Conservation (phyloP, 169 alveolate species). For the Plasmodium ovale region DNA sequence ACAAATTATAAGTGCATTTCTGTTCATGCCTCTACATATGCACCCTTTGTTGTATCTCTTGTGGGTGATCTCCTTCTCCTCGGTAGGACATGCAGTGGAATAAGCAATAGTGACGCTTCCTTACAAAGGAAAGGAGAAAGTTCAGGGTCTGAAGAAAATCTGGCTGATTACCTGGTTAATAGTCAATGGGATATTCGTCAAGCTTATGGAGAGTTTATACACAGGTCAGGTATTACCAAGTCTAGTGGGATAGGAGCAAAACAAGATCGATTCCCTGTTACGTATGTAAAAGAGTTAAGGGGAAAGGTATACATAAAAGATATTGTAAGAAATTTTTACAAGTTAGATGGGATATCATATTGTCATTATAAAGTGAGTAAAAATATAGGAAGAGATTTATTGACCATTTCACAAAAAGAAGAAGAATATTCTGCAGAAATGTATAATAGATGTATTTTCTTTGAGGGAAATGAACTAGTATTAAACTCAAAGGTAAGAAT, state of each 20-base stretch:
- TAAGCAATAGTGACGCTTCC: neutral
- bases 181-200: neutral
- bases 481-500: conserved; percentile 77
- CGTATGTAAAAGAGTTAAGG: conserved; percentile 38
- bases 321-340: conserved; percentile 16
- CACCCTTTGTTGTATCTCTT: conserved; percentile 15
- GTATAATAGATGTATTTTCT: neutral
- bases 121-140: neutral
- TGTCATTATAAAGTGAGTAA: neutral
- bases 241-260: neutral
- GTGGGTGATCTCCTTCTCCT: conserved; percentile 56
- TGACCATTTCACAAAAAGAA: neutral
- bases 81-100: neutral
- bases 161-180: neutral
- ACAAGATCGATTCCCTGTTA: neutral
- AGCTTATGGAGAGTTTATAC: neutral
- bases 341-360: neutral
- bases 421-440: neutral
- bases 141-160: conserved; percentile 12
- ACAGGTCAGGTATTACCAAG: neutral
- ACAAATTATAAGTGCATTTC: conserved; percentile 35
- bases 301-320: conserved; percentile 40
- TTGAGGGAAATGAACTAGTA: conserved; percentile 2
- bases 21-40: conserved; percentile 57
- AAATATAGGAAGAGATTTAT: neutral